Base-by-base conservation (phyloP, 768 basidiomycete species). In the Favolaschia claudopus region DNA sequence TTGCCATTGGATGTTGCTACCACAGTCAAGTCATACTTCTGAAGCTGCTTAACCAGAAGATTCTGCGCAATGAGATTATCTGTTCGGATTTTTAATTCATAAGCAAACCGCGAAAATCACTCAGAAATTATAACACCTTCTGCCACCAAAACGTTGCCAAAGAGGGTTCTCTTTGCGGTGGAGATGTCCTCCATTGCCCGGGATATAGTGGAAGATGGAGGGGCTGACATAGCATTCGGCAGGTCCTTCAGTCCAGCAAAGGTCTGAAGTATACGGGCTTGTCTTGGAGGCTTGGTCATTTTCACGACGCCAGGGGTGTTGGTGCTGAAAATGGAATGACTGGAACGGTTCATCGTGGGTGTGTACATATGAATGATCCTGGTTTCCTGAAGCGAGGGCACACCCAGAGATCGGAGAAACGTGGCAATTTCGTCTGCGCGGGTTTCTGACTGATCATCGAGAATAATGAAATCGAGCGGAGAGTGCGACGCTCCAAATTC, bases 361-460 rank as follows among this genome's bases (percentile, higher is more conserved):
- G 89, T 90, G 68, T 89, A 89, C 19, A 92, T 75, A 60, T 91
- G 89, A 14, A 92, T 79, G 52, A 90, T 74, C 73, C 87, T 88
- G 4, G 88, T 86, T 12, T 87, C 82, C 24, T 68, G 67, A 8
- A 87, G 76, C 5, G 76, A 60, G 7, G 66, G 67, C 15, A 71
- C 69, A 12, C 72, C 62, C 1, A 83, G 69, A 10, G 77, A 74
- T 48, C 78, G 77, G 32, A 89, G 66, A 50, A 82, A 74, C 24
- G 75, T 79, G 40, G 82, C 78, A n/a, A 91, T 69, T 42, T 85
- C 82, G 59, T 88, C 84, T 1, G 84, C 83, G 37, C 78, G 78
- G 2, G 73, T 72, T 65, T 89, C 88, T 1, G 82, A 82, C 65
- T 89, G 89, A 60, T 87, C 82, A 63, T 92, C 89, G 13, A 89